These are phyloP conservation scores for Cladosporium sp. DNA, from an alignment of 2,329 filamentous ascomycete species.

Conservation along the genomic window DNA sequence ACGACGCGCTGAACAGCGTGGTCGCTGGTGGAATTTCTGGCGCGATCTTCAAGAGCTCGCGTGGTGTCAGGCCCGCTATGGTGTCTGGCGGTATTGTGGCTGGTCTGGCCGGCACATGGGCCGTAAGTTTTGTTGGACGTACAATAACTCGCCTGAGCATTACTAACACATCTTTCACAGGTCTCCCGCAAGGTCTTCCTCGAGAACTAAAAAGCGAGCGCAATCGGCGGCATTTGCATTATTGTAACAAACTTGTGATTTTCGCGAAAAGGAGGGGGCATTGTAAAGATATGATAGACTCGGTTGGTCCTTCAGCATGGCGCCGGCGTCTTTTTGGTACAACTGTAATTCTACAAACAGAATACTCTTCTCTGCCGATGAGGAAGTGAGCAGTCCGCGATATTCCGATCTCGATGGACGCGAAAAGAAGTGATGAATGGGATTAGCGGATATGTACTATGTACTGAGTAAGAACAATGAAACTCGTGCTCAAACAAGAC, in stretches of 20 bases:
- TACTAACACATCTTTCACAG: background rate
- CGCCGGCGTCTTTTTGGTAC: conserved; percentile 13
- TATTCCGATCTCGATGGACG: background rate
- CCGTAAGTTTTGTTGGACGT: conserved; percentile 58
- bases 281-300: conserved; percentile 13
- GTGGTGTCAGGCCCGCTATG: conserved; percentile 85
- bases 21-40: conserved; percentile 81
- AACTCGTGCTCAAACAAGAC: background rate
- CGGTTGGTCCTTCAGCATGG: conserved; percentile 13
- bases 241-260: background rate
- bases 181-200: conserved; percentile 12
- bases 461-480: background rate
- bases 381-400: background rate
- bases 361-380: conserved; percentile 12
- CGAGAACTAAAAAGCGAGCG: conserved; percentile 6
- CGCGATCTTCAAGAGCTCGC: conserved; percentile 94
- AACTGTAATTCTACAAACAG: conserved; percentile 10
- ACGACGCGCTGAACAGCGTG: conserved; percentile 87
- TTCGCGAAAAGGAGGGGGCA: background rate
- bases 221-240: background rate
- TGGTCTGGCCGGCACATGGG: conserved; percentile 79
- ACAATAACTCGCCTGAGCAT: background rate
- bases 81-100: conserved; percentile 90
- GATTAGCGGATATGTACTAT: background rate
- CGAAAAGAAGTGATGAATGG: background rate